These are phyloP conservation scores for Xanthoconium stramineum DNA, from an alignment of 768 basidiomycete species.

Conservation along the genomic window DNA sequence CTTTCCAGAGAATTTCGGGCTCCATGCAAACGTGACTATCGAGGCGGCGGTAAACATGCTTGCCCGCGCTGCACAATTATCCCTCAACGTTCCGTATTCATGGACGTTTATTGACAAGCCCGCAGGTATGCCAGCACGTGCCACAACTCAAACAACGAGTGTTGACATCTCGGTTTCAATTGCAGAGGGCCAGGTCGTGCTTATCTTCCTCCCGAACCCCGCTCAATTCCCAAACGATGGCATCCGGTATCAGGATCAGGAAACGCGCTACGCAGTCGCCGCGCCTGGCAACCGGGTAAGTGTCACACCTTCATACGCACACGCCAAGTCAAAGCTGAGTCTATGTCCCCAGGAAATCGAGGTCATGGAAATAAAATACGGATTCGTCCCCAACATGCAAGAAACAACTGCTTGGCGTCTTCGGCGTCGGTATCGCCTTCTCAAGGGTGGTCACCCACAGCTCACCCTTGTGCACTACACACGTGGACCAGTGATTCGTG, in stretches of 20 bases:
- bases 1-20: constrained; percentile 62
- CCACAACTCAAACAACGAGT: neutral
- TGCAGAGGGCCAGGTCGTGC: constrained; percentile 60
- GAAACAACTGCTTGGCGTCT: constrained; percentile 66
- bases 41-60: constrained; percentile 63
- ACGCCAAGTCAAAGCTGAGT: neutral
- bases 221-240: constrained; percentile 71
- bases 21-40: constrained; percentile 51
- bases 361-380: constrained; percentile 67
- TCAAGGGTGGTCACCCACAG: constrained; percentile 69
- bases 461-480: constrained; percentile 78
- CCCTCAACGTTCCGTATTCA: constrained; percentile 57
- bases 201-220: constrained; percentile 63
- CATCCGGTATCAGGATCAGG: constrained; percentile 71
- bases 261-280: constrained; percentile 49
- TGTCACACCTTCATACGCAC: constrained; percentile 2
- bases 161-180: neutral
- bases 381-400: constrained; percentile 65
- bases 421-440: constrained; percentile 67
- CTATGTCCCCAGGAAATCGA: constrained; percentile 62
- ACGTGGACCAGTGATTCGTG: constrained; percentile 60
- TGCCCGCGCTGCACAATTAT: constrained; percentile 52
- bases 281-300: constrained; percentile 59
- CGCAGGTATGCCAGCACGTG: constrained; percentile 42
- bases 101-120: constrained; percentile 83